phyloP scores from a whole-genome alignment of 2,329 filamentous ascomycete genomes.

The Fusarium sambucinum region DNA sequence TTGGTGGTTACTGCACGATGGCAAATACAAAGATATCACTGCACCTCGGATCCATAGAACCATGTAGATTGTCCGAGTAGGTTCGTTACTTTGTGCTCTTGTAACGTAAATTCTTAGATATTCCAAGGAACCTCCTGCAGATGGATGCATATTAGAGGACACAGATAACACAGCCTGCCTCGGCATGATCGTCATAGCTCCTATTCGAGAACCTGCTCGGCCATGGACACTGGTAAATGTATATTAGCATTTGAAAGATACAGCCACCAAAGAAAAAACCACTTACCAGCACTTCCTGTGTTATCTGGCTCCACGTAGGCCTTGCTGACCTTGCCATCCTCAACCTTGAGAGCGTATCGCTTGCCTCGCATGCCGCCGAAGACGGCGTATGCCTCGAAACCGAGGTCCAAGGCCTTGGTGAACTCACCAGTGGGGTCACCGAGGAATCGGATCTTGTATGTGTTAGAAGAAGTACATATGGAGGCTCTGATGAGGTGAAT shows the following conservation, averaged over 20 bases:
- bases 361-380: constrained; percentile 88
- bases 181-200: background rate
- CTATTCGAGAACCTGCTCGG: constrained; percentile 41
- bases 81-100: background rate
- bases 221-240: constrained; percentile 40
- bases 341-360: constrained; percentile 85
- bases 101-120: background rate
- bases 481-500: background rate
- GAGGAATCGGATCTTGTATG: constrained; percentile 82
- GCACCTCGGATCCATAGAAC: background rate
- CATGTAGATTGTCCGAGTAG: background rate
- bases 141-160: background rate
- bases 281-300: constrained; percentile 80
- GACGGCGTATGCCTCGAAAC: constrained; percentile 79
- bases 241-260: background rate
- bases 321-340: constrained; percentile 86
- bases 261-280: background rate
- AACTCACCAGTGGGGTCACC: constrained; percentile 84
- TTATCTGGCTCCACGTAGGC: constrained; percentile 89
- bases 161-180: background rate
- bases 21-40: background rate
- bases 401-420: constrained; percentile 84
- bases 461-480: background rate
- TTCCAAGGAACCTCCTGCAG: background rate
- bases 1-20: background rate